Base-by-base conservation (phyloP, 176 grass and related monocot genomes). In the Bonia amplexicaulis region DNA sequence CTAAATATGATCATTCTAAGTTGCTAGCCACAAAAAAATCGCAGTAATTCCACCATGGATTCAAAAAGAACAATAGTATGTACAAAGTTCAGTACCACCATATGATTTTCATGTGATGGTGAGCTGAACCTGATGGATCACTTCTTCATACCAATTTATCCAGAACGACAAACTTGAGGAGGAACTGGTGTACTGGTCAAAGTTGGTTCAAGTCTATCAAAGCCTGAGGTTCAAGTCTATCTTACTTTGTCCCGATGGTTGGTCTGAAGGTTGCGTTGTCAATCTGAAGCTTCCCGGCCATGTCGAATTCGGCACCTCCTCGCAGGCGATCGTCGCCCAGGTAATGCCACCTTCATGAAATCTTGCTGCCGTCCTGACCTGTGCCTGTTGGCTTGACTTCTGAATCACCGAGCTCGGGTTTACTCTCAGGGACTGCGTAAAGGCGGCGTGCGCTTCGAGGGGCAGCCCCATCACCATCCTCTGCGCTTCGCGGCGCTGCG, bases 221-320 rank as follows among this genome's bases (percentile, higher is more conserved):
- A 97, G 89, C 61, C 85, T 91, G 54, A 97, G 94, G 86, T 81
- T 82, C 71, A 97, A 91, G 90, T 97, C 94, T 70, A 97, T 85
- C 85, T 92, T 91, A 88, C 84, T 88, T 66, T 71, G 80, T 44
- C 92, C 91, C 65, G 82, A 80, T 73, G 84, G 66, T 69, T 90
- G 80, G 27, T 88, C 76, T 33, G 89, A 49, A 74, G 84, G 78
- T 51, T 84, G 89, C 9, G 83, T 29, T 52, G 60, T 88, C n/a
- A 89, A 52, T 40, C 87, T 80, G 86, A 97, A 94, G 67, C 91
- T 97, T 58, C 91, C 94, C 1, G 94, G 94, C 94, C 94, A 97
- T 44, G 78, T 64, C 5, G 80, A 84, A 27, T 40, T 87, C 4
- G 80, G 57, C 45, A 62, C 72, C 58, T 92, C 89, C 58, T 93